Percentiles rank a stretch among this genome's conserved stretches.
phyloP scores from a whole-genome alignment of 495 filamentous ascomycete species.

The Podospora pseudocomata region DNA sequence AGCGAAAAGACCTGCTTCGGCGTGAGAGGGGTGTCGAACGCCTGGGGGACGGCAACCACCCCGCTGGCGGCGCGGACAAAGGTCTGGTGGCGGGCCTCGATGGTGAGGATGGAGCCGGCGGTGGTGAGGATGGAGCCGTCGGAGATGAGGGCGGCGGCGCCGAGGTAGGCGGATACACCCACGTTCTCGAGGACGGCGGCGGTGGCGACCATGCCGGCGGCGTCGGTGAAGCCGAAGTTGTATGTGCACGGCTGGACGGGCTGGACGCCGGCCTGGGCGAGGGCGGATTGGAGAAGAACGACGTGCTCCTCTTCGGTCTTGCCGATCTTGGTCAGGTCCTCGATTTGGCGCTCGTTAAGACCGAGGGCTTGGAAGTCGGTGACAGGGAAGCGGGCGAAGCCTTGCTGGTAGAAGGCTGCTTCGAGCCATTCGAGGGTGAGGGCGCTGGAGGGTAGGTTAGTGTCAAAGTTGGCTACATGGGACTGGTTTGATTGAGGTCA shows the following conservation, averaged over 20 bases:
- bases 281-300: slow-evolving; percentile 50
- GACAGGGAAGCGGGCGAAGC: slow-evolving; percentile 58
- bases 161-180: slow-evolving; percentile 60
- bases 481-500: not conserved
- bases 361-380: slow-evolving; percentile 56
- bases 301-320: slow-evolving; percentile 57
- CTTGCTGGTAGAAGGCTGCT: slow-evolving; percentile 57
- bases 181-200: slow-evolving; percentile 60
- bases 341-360: slow-evolving; percentile 45
- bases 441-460: slow-evolving; percentile 43
- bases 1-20: slow-evolving; percentile 59
- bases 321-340: slow-evolving; percentile 50
- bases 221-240: slow-evolving; percentile 60
- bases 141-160: slow-evolving; percentile 56
- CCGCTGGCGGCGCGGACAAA: slow-evolving; percentile 51
- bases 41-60: slow-evolving; percentile 51
- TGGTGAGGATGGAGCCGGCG: slow-evolving; percentile 57
- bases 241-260: slow-evolving; percentile 59
- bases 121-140: slow-evolving; percentile 51
- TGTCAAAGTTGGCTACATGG: not conserved
- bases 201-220: slow-evolving; percentile 56
- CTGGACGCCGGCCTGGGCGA: slow-evolving; percentile 51
- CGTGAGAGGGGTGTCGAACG: slow-evolving; percentile 58
- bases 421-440: slow-evolving; percentile 65
- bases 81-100: slow-evolving; percentile 60